Conservation (phyloP, 495 filamentous ascomycete species). For the Tuber borchii region DNA sequence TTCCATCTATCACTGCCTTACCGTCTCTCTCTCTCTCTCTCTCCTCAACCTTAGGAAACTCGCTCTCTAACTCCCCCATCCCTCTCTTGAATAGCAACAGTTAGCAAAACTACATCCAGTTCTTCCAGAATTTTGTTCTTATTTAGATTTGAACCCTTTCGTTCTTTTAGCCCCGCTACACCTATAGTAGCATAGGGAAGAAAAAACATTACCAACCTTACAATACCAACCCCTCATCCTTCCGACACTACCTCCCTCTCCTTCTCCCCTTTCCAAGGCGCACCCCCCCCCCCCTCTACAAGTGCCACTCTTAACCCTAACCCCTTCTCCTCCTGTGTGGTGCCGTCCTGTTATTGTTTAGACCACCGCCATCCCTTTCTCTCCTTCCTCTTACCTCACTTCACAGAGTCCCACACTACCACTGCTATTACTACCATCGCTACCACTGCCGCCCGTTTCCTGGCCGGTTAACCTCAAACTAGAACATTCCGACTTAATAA, state of each 20-base stretch:
- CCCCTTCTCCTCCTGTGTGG: conserved; percentile 1
- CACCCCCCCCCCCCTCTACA: not conserved
- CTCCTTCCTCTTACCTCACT: conserved; percentile 4
- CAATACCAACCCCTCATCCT: conserved; percentile 1
- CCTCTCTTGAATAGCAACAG: not conserved
- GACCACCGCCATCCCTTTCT: conserved; percentile 3
- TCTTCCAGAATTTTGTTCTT: not conserved
- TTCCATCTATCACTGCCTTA: not conserved
- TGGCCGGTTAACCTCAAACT: not conserved
- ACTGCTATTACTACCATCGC: not conserved
- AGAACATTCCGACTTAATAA: not conserved
- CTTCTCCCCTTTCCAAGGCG: not conserved
- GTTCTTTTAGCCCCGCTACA: not conserved
- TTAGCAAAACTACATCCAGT: not conserved
- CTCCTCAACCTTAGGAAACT: not conserved
- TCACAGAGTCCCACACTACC: not conserved
- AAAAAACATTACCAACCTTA: not conserved
- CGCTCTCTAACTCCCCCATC: conserved; percentile 2
- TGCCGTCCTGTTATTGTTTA: not conserved
- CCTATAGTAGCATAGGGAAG: not conserved
- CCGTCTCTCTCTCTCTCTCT: not conserved
- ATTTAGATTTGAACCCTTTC: not conserved
- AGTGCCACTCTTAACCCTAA: not conserved
- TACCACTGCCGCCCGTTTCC: not conserved
- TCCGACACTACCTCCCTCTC: not conserved